Conservation (phyloP, 108 stramenopile genomes). For the Nitzschia inconspicua region DNA sequence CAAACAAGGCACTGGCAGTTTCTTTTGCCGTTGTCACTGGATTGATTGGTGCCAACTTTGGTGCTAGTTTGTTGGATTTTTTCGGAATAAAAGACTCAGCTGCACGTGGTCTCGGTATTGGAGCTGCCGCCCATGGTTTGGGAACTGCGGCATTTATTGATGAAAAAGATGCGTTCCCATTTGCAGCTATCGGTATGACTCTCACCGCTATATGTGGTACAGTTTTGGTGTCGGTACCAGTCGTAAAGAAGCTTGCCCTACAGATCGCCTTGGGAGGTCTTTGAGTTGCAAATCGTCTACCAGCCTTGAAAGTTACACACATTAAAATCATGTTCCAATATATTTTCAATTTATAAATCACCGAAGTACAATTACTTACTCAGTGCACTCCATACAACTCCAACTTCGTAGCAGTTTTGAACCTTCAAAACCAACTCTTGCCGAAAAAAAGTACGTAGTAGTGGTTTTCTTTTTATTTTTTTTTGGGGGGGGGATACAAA, state of each 20-base stretch:
- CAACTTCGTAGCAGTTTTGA: too few species aligned
- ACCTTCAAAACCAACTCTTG: too few species aligned
- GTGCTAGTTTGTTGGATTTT: constrained; percentile 64
- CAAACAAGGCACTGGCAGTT: constrained; percentile 78
- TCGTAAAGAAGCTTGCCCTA: constrained; percentile 42
- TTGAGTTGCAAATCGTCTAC: too few species aligned
- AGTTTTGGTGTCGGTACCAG: constrained; percentile 64
- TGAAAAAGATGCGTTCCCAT: constrained; percentile 91
- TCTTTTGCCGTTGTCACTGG: constrained; percentile 87
- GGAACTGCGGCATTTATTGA: constrained; percentile 88
- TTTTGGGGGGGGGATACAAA: too few species aligned
- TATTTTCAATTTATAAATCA: too few species aligned
- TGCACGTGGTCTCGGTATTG: constrained; percentile 84
- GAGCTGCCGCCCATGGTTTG: constrained; percentile 89
- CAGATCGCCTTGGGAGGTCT: constrained; percentile 52
- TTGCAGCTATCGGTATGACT: constrained; percentile 92
- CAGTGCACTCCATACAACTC: too few species aligned
- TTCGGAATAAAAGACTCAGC: constrained; percentile 82
- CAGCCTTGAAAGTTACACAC: too few species aligned
- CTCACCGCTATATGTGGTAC: constrained; percentile 77
- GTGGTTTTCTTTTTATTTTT: too few species aligned
- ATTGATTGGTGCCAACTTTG: constrained; percentile 90
- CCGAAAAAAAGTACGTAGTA: too few species aligned
- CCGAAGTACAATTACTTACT: too few species aligned
- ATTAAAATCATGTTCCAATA: too few species aligned